A percentile compares a stretch with the other conserved stretches of the same genome.
These are phyloP conservation scores for Sequoia sempervirens DNA, from an alignment of 75 land plant genomes.

Conservation along the genomic window DNA sequence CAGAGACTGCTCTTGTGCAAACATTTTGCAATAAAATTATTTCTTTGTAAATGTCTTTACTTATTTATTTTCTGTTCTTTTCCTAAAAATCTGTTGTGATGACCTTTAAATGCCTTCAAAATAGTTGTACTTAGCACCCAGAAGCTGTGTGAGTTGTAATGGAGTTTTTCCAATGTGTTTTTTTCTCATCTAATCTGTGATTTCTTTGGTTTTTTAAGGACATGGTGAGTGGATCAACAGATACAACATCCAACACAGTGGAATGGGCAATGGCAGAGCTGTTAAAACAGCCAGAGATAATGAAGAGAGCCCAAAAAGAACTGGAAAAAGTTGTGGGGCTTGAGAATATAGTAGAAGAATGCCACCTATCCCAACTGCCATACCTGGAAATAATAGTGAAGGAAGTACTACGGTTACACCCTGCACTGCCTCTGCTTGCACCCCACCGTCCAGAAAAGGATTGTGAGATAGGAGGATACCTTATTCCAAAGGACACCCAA, in stretches of 20 bases:
- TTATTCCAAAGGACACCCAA: conserved; percentile 2
- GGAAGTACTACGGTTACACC: conserved; percentile 11
- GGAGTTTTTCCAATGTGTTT: too few relatives aligned
- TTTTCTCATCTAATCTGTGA: neutral
- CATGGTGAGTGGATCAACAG: conserved; percentile 6
- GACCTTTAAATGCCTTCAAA: too few relatives aligned
- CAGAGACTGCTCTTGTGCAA: too few relatives aligned
- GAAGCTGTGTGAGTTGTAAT: too few relatives aligned
- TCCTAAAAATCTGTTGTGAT: too few relatives aligned
- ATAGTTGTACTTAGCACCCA: too few relatives aligned
- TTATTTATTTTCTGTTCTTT: too few relatives aligned
- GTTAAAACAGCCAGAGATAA: conserved; percentile 1
- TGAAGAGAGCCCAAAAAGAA: conserved; percentile 10
- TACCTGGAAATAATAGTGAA: conserved; percentile 13
- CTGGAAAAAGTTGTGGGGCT: conserved; percentile 11
- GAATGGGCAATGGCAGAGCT: conserved; percentile 21
- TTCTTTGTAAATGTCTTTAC: too few relatives aligned
- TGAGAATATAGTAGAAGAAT: neutral
- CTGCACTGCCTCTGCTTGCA: conserved; percentile 9
- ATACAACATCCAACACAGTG: conserved; percentile 17
- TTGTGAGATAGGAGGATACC: neutral
- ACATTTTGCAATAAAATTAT: too few relatives aligned
- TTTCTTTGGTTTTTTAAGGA: conserved; percentile 2
- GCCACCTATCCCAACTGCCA: conserved; percentile 13
- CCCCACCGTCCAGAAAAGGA: neutral